Evolutionary conservation across 805 yeast genomes (phyloP), one percentile per base, ranked within the genome.

Genomic region (Isabelozyma pseudorhagii): DNA sequence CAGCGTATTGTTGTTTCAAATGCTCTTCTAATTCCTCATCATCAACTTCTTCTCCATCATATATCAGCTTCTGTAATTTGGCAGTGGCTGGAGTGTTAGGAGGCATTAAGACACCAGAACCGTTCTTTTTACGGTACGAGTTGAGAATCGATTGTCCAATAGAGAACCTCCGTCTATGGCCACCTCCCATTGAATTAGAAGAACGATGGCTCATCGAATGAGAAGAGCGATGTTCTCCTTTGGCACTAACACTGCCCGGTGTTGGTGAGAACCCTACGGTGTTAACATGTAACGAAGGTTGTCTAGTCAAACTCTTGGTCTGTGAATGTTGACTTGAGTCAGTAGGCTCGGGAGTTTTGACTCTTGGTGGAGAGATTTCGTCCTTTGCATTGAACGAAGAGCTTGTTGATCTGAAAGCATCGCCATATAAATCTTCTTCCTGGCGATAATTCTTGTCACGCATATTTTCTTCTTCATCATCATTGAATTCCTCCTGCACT

Each of bases 151-250:
- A 71, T 51, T 79, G 81, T 10, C 88, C 88, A 54, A 84, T 72
- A 1, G 87, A 82, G 58, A 84, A 84, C 61, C 82, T 83, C 46
- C 88, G 69, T 59, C 85, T 74, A 58, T 83, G 88, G 2, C 69
- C 67, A 25, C 63, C 60, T 9, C 61, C 67, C 47, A 67, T 64
- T 3, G 75, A 70, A 50, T 66, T 71, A 7, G 73, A 65, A 11
- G 74, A 68, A 46, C 75, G 72, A 45, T 71, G 76, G 0, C 70
- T 62, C 48, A 67, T 64, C 3, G 75, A 70, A 50, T 66, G 71
- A 6, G 73, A 65, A 11, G 74, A 68, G 47, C 75, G 72, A 45
- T 71, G 76, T 0, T 69, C 49, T 62, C 44, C 28, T 27, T 41
- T 41, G 10, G 36, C 36, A 13, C 36, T 31, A 31, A 14, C 40